Evolutionary conservation across 1,284 basidiomycete genomes (phyloP).

Genomic region (Puccinia sorghi): DNA sequence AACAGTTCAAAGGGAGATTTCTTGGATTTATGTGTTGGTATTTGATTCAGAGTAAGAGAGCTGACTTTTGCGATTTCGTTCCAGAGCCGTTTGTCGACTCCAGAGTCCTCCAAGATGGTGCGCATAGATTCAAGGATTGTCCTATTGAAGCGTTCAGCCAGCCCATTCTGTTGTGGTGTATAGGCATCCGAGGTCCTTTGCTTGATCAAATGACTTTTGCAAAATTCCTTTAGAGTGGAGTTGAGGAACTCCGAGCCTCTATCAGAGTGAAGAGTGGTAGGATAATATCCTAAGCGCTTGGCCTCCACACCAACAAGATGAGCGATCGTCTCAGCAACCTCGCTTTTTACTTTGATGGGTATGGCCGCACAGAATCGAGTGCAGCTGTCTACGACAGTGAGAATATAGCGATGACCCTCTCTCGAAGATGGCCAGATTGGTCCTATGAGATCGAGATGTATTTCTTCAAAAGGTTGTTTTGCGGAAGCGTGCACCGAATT

Average conservation of each 20-base stretch:
- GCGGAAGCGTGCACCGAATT: background rate
- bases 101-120: background rate
- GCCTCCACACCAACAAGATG: background rate
- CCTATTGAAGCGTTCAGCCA: background rate
- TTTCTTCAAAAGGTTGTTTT: background rate
- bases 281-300: background rate
- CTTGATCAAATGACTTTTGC: background rate
- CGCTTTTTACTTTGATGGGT: background rate
- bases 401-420: background rate
- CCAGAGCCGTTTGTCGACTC: background rate
- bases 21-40: background rate
- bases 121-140: background rate
- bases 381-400: background rate
- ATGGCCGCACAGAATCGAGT: background rate
- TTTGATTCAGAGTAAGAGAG: background rate
- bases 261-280: background rate
- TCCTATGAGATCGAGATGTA: background rate
- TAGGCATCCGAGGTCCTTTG: background rate
- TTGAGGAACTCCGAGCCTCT: background rate
- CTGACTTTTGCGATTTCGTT: background rate
- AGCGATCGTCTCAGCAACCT: background rate
- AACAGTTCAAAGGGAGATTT: background rate
- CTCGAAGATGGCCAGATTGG: background rate
- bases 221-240: background rate
- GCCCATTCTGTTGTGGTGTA: conserved; percentile 10